Conservation (phyloP, 306 rosid species). For the Potentilla sterilis region DNA sequence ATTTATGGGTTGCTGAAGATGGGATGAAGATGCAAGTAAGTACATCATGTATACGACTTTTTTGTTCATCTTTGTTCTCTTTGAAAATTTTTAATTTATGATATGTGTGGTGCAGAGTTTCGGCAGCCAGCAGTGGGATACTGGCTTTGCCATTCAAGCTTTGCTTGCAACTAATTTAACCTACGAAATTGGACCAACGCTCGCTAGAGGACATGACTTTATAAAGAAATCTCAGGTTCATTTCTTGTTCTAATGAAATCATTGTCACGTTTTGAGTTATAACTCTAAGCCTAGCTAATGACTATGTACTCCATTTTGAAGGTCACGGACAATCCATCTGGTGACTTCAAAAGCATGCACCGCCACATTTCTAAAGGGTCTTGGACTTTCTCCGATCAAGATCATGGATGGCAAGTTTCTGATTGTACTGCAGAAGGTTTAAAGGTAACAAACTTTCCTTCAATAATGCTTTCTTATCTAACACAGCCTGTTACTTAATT, state of each 20-base stretch:
- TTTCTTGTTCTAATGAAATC: too few species aligned
- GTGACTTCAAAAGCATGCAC: conserved; percentile 57
- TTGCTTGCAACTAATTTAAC: conserved; percentile 49
- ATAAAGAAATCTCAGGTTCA: conserved; percentile 63
- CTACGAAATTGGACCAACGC: conserved; percentile 48
- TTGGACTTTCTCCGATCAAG: conserved; percentile 78
- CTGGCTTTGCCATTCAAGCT: conserved; percentile 62
- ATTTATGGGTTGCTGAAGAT: conserved; percentile 72
- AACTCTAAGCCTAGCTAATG: not conserved
- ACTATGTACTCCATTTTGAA: conserved; percentile 5
- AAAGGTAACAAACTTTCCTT: conserved; percentile 45
- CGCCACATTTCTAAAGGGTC: conserved; percentile 76
- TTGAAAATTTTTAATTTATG: not conserved
- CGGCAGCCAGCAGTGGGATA: conserved; percentile 76
- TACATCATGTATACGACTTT: not conserved
- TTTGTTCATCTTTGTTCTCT: not conserved
- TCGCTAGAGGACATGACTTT: conserved; percentile 59
- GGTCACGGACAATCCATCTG: conserved; percentile 63
- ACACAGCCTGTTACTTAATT: too few species aligned
- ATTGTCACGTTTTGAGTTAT: not conserved
- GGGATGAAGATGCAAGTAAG: conserved; percentile 72
- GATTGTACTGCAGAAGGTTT: conserved; percentile 78
- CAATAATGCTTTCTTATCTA: too few species aligned
- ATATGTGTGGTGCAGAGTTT: conserved; percentile 36
- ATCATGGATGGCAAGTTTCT: conserved; percentile 81